A percentile compares a stretch with the other conserved stretches of the same genome.
These are phyloP conservation scores for Wickerhamomyces ciferrii DNA, from an alignment of 805 yeast genomes.

Conservation along the genomic window DNA sequence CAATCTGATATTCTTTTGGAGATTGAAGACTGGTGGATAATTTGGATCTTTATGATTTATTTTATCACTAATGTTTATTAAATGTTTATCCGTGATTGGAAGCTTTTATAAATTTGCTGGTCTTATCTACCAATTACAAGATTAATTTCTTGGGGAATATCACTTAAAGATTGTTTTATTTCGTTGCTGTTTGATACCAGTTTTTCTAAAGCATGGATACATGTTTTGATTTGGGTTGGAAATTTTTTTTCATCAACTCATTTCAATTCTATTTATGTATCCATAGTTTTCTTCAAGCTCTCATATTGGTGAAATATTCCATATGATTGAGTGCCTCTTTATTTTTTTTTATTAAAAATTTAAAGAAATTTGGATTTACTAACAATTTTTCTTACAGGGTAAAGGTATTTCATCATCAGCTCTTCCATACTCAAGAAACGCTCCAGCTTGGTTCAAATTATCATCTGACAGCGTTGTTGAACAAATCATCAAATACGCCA, in stretches of 20 bases:
- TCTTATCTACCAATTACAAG: neutral
- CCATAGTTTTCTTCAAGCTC: conserved; percentile 1
- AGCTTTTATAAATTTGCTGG: neutral
- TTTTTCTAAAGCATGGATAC: conserved; percentile 27
- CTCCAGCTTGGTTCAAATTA: conserved; percentile 99
- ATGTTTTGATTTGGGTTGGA: neutral
- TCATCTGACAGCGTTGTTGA: conserved; percentile 94
- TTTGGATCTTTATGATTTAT: neutral
- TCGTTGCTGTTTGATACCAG: conserved; percentile 46
- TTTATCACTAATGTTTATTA: neutral
- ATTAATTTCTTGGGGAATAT: neutral
- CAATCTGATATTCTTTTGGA: neutral
- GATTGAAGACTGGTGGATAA: neutral
- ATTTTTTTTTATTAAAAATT: neutral
- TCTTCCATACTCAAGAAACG: conserved; percentile 97
- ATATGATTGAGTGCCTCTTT: neutral
- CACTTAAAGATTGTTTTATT: neutral
- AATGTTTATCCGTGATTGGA: neutral
- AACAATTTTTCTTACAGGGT: conserved; percentile 60
- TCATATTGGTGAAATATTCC: neutral
- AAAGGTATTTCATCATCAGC: conserved; percentile 99
- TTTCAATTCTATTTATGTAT: neutral
- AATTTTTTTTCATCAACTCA: neutral
- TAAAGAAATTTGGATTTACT: conserved; percentile 25
- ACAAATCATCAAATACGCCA: conserved; percentile 98